These are phyloP conservation scores for Cryptococcus deneoformans DNA, from an alignment of 1,284 basidiomycete species.

Conservation along the genomic window DNA sequence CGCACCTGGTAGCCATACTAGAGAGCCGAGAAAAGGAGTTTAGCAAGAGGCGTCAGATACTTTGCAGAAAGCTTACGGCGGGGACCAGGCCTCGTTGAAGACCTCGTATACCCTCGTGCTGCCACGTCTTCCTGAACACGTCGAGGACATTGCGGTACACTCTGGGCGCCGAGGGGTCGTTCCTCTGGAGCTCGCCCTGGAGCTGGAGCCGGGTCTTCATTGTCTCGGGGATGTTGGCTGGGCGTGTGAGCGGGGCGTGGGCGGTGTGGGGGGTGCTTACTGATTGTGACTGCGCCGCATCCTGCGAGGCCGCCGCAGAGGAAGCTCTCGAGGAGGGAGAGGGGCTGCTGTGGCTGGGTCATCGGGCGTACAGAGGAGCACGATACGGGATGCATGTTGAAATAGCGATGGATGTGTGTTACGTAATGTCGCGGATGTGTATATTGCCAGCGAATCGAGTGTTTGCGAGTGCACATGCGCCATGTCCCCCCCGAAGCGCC, in stretches of 20 bases:
- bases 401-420: too few relatives aligned
- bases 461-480: too few relatives aligned
- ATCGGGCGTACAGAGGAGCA: too few relatives aligned
- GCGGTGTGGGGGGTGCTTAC: conserved; percentile 28
- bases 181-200: conserved; percentile 85
- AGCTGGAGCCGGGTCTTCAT: conserved; percentile 92
- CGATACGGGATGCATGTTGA: too few relatives aligned
- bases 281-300: conserved; percentile 70
- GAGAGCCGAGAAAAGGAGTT: not conserved
- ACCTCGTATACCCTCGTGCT: conserved; percentile 84
- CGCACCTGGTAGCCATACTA: conserved; percentile 88
- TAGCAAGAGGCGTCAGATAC: not conserved
- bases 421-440: too few relatives aligned
- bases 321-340: conserved; percentile 64
- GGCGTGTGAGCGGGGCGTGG: too few relatives aligned
- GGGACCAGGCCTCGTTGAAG: conserved; percentile 86
- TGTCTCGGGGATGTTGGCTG: conserved; percentile 66
- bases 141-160: conserved; percentile 90
- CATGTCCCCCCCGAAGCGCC: too few relatives aligned
- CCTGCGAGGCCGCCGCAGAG: conserved; percentile 83
- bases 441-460: too few relatives aligned
- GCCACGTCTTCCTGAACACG: conserved; percentile 84
- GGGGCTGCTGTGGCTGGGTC: conserved; percentile 13
- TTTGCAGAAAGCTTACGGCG: conserved; percentile 62
- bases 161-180: conserved; percentile 58